Conservation (phyloP, 768 basidiomycete species). For the Rhizopogon roseolus region DNA sequence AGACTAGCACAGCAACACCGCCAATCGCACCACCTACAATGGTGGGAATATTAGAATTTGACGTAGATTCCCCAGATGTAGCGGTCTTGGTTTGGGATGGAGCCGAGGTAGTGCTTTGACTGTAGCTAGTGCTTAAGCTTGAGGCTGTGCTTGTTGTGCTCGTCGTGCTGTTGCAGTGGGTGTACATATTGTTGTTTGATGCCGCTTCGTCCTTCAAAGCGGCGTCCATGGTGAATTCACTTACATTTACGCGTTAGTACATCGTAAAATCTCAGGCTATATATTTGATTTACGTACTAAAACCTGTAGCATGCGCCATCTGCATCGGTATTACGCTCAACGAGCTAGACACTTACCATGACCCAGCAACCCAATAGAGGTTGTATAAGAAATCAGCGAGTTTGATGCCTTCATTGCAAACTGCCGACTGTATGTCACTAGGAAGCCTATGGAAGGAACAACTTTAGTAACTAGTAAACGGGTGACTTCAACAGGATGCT, state of each 20-base stretch:
- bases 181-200: constrained; percentile 23
- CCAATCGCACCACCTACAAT: constrained; percentile 4
- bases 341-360: constrained; percentile 10
- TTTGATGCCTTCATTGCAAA: constrained; percentile 15
- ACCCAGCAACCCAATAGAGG: constrained; percentile 13
- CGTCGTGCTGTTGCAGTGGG: constrained; percentile 16
- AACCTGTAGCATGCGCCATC: background rate
- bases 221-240: constrained; percentile 16
- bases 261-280: background rate
- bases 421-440: constrained; percentile 12
- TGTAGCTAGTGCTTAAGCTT: background rate
- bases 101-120: background rate
- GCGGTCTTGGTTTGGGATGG: background rate
- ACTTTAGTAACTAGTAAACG: background rate
- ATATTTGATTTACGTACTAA: constrained; percentile 9
- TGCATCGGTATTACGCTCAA: background rate
- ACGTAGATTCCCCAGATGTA: background rate
- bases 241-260: background rate
- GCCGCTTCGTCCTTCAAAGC: constrained; percentile 11
- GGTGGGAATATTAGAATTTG: background rate
- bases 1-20: background rate
- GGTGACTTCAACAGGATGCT: constrained; percentile 9
- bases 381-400: constrained; percentile 13
- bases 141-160: background rate
- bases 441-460: constrained; percentile 12